Percentiles rank a stretch among this genome's conserved stretches.
These are phyloP conservation scores for Paramecium sexaurelia DNA, from an alignment of 73 alveolate species.

Conservation along the genomic window DNA sequence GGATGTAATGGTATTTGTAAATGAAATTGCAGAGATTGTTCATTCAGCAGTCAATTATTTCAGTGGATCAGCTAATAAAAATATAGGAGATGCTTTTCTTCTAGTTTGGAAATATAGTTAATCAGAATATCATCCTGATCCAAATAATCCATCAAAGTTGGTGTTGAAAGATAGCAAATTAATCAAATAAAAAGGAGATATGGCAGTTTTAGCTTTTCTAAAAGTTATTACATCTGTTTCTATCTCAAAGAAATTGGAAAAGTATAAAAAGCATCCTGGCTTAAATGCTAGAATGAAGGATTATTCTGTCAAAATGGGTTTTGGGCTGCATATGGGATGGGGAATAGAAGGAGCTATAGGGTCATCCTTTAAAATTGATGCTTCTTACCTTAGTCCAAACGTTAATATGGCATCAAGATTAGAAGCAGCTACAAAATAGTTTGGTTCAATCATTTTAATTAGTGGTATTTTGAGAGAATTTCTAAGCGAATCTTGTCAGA, in stretches of 20 bases:
- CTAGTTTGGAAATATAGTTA: slow-evolving; percentile 94
- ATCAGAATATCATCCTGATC: slow-evolving; percentile 76
- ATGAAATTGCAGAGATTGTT: slow-evolving; percentile 96
- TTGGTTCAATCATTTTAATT: slow-evolving; percentile 75
- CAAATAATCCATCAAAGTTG: slow-evolving; percentile 71
- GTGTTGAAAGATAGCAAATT: slow-evolving; percentile 57
- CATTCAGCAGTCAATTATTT: slow-evolving; percentile 86
- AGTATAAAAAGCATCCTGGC: slow-evolving; percentile 79
- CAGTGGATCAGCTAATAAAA: slow-evolving; percentile 96
- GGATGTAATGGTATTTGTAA: slow-evolving; percentile 95
- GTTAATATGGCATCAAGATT: slow-evolving; percentile 94
- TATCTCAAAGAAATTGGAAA: slow-evolving; percentile 71
- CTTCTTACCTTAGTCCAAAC: slow-evolving; percentile 93
- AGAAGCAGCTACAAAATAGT: slow-evolving; percentile 94
- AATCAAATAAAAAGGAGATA: slow-evolving; percentile 69
- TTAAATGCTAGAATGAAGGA: slow-evolving; percentile 80
- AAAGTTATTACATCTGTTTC: slow-evolving; percentile 81
- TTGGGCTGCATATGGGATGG: slow-evolving; percentile 96
- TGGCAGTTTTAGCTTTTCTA: slow-evolving; percentile 73
- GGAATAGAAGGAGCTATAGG: slow-evolving; percentile 98
- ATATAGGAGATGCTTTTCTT: slow-evolving; percentile 98
- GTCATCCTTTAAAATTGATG: slow-evolving; percentile 90
- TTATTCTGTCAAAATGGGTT: slow-evolving; percentile 91
- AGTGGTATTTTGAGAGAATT: slow-evolving; percentile 68
- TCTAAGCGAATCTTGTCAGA: slow-evolving; percentile 54